Evolutionary conservation across 345 rosid species (phyloP).

Genomic region (Bruguiera gymnorhiza): DNA sequence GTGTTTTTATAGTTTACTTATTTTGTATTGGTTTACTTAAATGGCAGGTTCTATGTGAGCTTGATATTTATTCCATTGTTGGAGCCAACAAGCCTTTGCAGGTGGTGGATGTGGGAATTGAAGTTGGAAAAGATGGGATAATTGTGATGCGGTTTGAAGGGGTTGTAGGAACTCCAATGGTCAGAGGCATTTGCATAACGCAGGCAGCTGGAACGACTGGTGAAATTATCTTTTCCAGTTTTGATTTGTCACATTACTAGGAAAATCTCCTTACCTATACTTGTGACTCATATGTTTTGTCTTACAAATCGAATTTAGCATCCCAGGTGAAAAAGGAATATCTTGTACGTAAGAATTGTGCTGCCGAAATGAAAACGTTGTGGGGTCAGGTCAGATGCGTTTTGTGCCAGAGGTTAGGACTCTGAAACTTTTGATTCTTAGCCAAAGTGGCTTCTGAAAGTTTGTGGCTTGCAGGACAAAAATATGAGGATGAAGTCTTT

Average conservation of each 20-base stretch:
- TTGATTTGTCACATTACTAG: not conserved
- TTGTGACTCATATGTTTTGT: not conserved
- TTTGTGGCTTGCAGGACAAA: slow-evolving; percentile 3
- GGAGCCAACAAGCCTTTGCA: slow-evolving; percentile 24
- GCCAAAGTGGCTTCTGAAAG: too few relatives aligned
- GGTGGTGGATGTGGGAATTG: slow-evolving; percentile 4
- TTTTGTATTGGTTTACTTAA: not conserved
- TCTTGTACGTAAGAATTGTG: slow-evolving; percentile 7
- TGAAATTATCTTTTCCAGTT: slow-evolving; percentile 7
- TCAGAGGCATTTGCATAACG: slow-evolving; percentile 19
- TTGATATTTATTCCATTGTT: slow-evolving; percentile 18
- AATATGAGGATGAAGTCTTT: not conserved
- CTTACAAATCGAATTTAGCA: slow-evolving; percentile 13
- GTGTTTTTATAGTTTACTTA: not conserved
- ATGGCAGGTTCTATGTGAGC: slow-evolving; percentile 21
- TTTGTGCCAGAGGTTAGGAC: not conserved
- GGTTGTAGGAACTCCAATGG: slow-evolving; percentile 21
- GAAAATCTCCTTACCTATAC: not conserved
- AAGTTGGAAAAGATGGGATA: slow-evolving; percentile 15
- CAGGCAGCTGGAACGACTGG: slow-evolving; percentile 4
- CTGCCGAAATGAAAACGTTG: slow-evolving; percentile 7
- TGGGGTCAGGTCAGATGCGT: slow-evolving; percentile 11
- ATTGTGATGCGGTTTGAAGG: slow-evolving; percentile 18
- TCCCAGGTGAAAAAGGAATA: slow-evolving; percentile 9
- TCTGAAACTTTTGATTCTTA: not conserved